A percentile compares a stretch with the other conserved stretches of the same genome.
Evolutionary conservation across 805 yeast genomes (phyloP).

Genomic region (Candida ovalis): DNA sequence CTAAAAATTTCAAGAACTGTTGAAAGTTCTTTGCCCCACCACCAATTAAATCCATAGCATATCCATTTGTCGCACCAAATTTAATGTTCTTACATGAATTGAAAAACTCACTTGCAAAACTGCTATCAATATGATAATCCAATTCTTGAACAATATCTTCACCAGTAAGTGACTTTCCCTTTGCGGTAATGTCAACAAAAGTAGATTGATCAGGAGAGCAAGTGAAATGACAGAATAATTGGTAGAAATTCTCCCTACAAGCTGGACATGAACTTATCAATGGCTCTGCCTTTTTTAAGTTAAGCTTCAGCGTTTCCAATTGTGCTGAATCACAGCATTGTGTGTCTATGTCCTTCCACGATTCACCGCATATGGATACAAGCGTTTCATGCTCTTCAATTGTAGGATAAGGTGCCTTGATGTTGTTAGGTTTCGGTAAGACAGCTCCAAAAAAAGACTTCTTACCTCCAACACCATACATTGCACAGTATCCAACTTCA

Average conservation of each 20-base stretch:
- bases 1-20: constrained; percentile 79
- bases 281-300: constrained; percentile 71
- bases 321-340: constrained; percentile 76
- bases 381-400: constrained; percentile 43
- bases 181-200: constrained; percentile 64
- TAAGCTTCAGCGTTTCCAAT: constrained; percentile 48
- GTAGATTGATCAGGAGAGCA: constrained; percentile 81
- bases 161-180: constrained; percentile 45
- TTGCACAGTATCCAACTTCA: constrained; percentile 46
- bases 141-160: constrained; percentile 66
- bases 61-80: constrained; percentile 92
- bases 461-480: constrained; percentile 69
- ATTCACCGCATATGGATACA: constrained; percentile 66
- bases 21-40: constrained; percentile 86
- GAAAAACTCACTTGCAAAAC: constrained; percentile 61
- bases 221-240: constrained; percentile 81
- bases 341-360: constrained; percentile 45
- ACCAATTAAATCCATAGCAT: constrained; percentile 94
- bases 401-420: constrained; percentile 45
- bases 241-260: constrained; percentile 78
- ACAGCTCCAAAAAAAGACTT: constrained; percentile 71
- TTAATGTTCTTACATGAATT: constrained; percentile 87
- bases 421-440: constrained; percentile 71
- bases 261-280: constrained; percentile 92
- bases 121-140: constrained; percentile 54